Base-by-base conservation (phyloP, 768 basidiomycete genomes). In the Phlebiopsis gigantea region DNA sequence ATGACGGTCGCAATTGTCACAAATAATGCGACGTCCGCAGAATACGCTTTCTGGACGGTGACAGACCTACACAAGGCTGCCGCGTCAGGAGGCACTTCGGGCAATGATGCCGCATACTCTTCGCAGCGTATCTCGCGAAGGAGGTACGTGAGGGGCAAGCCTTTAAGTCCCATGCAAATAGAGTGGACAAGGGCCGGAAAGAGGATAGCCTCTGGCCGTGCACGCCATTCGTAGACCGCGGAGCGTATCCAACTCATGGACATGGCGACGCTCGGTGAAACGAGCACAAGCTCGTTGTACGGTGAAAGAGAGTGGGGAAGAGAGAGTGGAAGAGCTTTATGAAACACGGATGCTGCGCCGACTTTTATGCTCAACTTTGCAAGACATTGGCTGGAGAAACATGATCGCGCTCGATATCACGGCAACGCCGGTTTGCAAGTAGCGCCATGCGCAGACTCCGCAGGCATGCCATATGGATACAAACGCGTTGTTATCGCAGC, bases 1-100 rank as follows among this genome's bases (percentile, higher is more conserved):
- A 56, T 25, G 14, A 56, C 45, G 12, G 53, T 42, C 14, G 29
- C 25, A 24, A 56, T 46, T 6, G 19, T 26, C 6, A 31, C 12
- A 24, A 46, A 56, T 29, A 46, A 12, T 2, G 46, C 54, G 14
- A 47, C 19, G 24, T 46, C 54, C 21, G 45, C 31, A 19, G 54
- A 34, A 22, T 56, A 56, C 26, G 54, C 54, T 45, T 30, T 47
- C 45, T 46, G 54, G 10, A 54, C 53, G 4, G 2, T 25, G 9
- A 25, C 30, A 10, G 31, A 19, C 15, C 46, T 30, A 28, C 54
- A 56, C 12, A 39, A 4, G 29, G 46, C 46, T 6, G 8, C n/a
- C 30, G 25, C 5, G 42, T 48, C 47, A n/a, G 25, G 25, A 30
- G 30, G 49, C 8, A 39, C 6, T 21, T 39, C 21, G 10, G 54